Conservation (phyloP, 352 stramenopile genomes). For the Paralagenidium karlingii region DNA sequence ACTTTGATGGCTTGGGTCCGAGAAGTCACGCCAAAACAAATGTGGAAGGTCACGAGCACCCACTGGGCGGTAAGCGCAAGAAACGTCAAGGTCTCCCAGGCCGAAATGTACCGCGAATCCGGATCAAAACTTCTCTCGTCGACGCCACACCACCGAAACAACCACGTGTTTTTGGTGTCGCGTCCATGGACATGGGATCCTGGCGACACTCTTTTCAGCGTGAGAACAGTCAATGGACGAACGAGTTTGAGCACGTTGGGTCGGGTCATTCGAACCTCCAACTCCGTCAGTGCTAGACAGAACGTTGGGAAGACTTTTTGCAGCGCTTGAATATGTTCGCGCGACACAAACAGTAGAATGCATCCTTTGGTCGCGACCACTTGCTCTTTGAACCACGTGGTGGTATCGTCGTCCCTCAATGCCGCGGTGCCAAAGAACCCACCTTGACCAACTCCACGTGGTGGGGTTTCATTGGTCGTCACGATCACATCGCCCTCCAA, state of each 20-base stretch:
- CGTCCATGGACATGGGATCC: neutral
- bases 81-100: constrained; percentile 49
- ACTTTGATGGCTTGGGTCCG: constrained; percentile 7
- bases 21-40: constrained; percentile 24
- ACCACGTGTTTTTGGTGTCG: neutral
- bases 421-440: constrained; percentile 38
- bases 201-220: constrained; percentile 2
- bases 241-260: constrained; percentile 34
- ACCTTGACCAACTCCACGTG: constrained; percentile 26
- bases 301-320: constrained; percentile 15
- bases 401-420: constrained; percentile 18
- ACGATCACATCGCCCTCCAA: constrained; percentile 37
- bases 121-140: constrained; percentile 28
- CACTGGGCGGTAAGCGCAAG: constrained; percentile 35
- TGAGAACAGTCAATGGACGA: constrained; percentile 7
- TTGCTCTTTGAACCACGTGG: constrained; percentile 27
- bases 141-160: constrained; percentile 2
- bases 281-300: constrained; percentile 13
- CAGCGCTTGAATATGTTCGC: constrained; percentile 29
- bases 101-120: constrained; percentile 28
- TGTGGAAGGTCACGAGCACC: constrained; percentile 23
- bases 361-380: constrained; percentile 35
- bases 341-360: constrained; percentile 38
- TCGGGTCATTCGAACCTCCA: constrained; percentile 38
- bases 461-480: constrained; percentile 15